A percentile compares a stretch with the other conserved stretches of the same genome.
Evolutionary conservation across 352 stramenopile species (phyloP).

Genomic region (Elongisporangium anandrum): DNA sequence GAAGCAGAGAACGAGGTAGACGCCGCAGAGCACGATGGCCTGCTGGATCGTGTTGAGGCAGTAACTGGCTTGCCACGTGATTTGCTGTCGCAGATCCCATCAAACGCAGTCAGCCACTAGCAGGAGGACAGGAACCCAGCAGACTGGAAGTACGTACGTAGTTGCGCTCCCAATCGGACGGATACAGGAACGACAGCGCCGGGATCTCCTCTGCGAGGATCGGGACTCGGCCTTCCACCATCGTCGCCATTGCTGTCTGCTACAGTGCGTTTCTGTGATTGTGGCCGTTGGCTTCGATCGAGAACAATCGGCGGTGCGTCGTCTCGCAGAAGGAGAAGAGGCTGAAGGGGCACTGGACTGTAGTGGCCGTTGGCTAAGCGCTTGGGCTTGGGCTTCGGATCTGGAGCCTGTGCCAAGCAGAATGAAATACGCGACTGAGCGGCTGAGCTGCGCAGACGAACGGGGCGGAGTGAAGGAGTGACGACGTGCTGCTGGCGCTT

Average conservation of each 20-base stretch:
- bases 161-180: constrained; percentile 69
- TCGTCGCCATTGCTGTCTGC: constrained; percentile 14
- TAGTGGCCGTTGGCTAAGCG: constrained; percentile 4
- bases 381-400: not conserved
- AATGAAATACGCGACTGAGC: not conserved
- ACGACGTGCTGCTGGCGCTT: not conserved
- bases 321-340: not conserved
- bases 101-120: constrained; percentile 7
- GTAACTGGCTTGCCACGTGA: constrained; percentile 66
- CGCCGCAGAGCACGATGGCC: constrained; percentile 50
- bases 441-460: not conserved
- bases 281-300: constrained; percentile 8
- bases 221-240: constrained; percentile 11
- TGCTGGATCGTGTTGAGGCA: constrained; percentile 61
- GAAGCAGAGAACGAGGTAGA: constrained; percentile 78
- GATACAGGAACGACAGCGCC: constrained; percentile 53
- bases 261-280: constrained; percentile 17
- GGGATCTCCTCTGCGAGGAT: constrained; percentile 47
- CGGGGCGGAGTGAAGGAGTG: not conserved
- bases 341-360: not conserved
- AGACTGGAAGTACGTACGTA: constrained; percentile 30
- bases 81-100: constrained; percentile 19
- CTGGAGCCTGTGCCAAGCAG: constrained; percentile 2
- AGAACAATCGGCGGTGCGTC: not conserved
- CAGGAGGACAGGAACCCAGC: not conserved